phyloP scores from a whole-genome alignment of 2,329 filamentous ascomycete species.

The Biscogniauxia sp. region DNA sequence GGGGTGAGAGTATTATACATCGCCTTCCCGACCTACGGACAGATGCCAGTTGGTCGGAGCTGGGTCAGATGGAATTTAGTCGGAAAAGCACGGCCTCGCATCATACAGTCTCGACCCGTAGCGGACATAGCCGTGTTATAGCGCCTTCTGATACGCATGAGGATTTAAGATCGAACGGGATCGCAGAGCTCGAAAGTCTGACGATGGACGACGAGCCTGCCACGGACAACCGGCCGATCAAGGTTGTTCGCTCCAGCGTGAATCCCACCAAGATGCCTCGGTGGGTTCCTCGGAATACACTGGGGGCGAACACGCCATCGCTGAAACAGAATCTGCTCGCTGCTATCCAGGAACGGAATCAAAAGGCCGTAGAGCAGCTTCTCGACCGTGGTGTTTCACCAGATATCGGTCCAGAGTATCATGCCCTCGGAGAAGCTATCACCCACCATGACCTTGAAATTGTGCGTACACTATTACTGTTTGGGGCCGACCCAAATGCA shows the following conservation, averaged over 20 bases:
- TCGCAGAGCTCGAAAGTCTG: slow-evolving; percentile 25
- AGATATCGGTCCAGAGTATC: slow-evolving; percentile 44
- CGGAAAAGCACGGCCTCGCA: slow-evolving; percentile 9
- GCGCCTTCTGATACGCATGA: slow-evolving; percentile 12
- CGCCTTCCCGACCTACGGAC: slow-evolving; percentile 7
- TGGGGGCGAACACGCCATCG: slow-evolving; percentile 41
- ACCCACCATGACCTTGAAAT: slow-evolving; percentile 50
- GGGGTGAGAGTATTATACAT: slow-evolving; percentile 11
- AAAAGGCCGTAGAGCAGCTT: slow-evolving; percentile 55
- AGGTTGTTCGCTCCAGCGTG: slow-evolving; percentile 48
- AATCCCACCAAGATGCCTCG: slow-evolving; percentile 52
- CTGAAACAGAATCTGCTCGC: slow-evolving; percentile 48
- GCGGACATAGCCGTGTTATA: slow-evolving; percentile 10
- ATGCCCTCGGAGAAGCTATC: slow-evolving; percentile 54
- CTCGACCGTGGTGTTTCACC: slow-evolving; percentile 56
- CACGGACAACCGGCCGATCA: slow-evolving; percentile 30
- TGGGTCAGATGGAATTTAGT: slow-evolving; percentile 5
- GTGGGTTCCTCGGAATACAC: slow-evolving; percentile 46
- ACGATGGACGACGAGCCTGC: slow-evolving; percentile 33
- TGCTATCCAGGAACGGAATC: slow-evolving; percentile 56
- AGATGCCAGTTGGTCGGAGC: slow-evolving; percentile 11
- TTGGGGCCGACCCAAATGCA: slow-evolving; percentile 56
- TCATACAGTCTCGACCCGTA: slow-evolving; percentile 14
- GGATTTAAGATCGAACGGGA: slow-evolving; percentile 17
- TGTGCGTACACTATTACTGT: slow-evolving; percentile 54